Evolutionary conservation across 2,329 filamentous ascomycete species (phyloP).

Genomic region (Colletotrichum musicola): DNA sequence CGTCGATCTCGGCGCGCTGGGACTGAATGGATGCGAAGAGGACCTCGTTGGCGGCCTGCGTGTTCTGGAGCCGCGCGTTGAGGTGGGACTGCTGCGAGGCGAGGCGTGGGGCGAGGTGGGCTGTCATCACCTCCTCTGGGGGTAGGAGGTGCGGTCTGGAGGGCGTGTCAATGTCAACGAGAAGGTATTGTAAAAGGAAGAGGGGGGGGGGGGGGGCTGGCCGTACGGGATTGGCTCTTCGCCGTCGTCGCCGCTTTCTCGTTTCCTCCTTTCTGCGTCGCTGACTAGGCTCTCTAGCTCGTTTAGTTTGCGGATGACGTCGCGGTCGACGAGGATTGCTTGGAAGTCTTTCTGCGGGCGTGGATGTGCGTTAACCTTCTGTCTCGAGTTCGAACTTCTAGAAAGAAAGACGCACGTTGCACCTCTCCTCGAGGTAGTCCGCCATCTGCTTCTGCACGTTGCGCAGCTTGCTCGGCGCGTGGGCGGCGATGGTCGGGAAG

Average conservation of each 20-base stretch:
- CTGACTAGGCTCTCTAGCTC: slow-evolving; percentile 68
- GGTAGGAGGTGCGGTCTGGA: slow-evolving; percentile 69
- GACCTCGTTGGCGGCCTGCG: slow-evolving; percentile 67
- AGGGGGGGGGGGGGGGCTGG: too few relatives aligned
- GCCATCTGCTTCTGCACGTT: slow-evolving; percentile 71
- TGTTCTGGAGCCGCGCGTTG: slow-evolving; percentile 68
- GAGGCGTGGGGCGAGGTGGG: slow-evolving; percentile 67
- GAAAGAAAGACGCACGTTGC: slow-evolving; percentile 54
- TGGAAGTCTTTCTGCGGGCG: slow-evolving; percentile 66
- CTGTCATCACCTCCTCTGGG: slow-evolving; percentile 63
- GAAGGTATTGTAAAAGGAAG: background rate
- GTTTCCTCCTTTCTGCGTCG: slow-evolving; percentile 59
- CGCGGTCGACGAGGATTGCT: slow-evolving; percentile 62
- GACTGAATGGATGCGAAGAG: slow-evolving; percentile 63
- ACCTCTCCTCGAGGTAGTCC: slow-evolving; percentile 65
- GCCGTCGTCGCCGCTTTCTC: slow-evolving; percentile 45
- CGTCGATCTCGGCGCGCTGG: slow-evolving; percentile 68
- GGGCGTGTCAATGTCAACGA: background rate
- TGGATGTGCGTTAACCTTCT: background rate
- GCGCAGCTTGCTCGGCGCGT: slow-evolving; percentile 63
- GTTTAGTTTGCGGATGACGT: slow-evolving; percentile 70
- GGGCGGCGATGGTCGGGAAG: slow-evolving; percentile 70
- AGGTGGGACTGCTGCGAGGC: slow-evolving; percentile 67
- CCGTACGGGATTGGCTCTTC: slow-evolving; percentile 60
- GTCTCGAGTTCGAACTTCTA: too few relatives aligned